These are phyloP conservation scores for Coemansia sp. DNA, from an alignment of 192 early-diverging fungal genomes.

Conservation along the genomic window DNA sequence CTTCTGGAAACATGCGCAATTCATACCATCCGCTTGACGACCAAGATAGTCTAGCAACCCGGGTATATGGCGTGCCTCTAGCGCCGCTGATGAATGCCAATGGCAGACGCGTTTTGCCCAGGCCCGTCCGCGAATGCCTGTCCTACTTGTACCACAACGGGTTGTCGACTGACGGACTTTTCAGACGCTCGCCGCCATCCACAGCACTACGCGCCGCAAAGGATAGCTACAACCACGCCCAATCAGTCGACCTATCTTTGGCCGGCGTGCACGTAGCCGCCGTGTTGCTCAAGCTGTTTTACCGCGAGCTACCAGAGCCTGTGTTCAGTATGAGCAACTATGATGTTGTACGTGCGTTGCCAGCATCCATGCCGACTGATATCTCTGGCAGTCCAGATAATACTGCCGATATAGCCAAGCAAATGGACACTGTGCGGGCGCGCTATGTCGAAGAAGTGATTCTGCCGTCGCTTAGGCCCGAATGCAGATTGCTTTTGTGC, in stretches of 20 bases:
- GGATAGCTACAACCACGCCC: constrained; percentile 23
- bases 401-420: constrained; percentile 13
- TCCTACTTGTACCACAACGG: constrained; percentile 61
- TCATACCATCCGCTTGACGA: too few species aligned
- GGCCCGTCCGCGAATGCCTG: constrained; percentile 69
- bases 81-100: constrained; percentile 56
- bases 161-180: constrained; percentile 75
- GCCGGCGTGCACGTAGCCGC: constrained; percentile 77
- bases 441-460: constrained; percentile 33
- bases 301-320: constrained; percentile 72
- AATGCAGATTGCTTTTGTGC: constrained; percentile 24
- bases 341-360: constrained; percentile 48
- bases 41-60: not conserved
- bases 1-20: not conserved
- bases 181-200: constrained; percentile 77
- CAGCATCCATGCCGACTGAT: not conserved
- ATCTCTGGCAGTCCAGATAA: not conserved
- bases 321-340: constrained; percentile 61
- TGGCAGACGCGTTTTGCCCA: constrained; percentile 62
- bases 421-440: constrained; percentile 21
- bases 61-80: constrained; percentile 68
- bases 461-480: constrained; percentile 27
- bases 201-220: constrained; percentile 58
- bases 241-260: constrained; percentile 54
- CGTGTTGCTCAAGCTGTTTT: constrained; percentile 78